A percentile compares a stretch with the other conserved stretches of the same genome.
Evolutionary conservation across 306 rosid genomes (phyloP).

Genomic region (Styphnolobium japonicum): DNA sequence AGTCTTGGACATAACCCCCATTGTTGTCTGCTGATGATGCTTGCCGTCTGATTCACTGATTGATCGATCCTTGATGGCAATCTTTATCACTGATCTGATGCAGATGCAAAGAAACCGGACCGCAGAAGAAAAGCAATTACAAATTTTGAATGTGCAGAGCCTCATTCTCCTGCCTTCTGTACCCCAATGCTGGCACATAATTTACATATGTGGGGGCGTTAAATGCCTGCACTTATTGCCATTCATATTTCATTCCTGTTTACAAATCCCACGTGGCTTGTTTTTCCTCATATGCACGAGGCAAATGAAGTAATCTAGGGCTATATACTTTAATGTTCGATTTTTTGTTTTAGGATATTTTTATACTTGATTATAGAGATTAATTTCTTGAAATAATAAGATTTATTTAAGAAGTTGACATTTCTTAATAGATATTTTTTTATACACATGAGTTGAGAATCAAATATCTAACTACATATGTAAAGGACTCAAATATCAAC

Average conservation of each 20-base stretch:
- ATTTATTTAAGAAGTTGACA: no score
- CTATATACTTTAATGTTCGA: neutral
- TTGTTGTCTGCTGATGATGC: neutral
- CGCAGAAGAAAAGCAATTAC: neutral
- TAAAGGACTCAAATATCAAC: no score
- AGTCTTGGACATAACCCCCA: neutral
- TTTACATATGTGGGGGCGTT: neutral
- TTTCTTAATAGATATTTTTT: no score
- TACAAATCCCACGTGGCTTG: neutral
- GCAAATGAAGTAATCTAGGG: neutral
- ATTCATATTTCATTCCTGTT: neutral
- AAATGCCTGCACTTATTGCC: neutral
- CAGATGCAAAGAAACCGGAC: neutral
- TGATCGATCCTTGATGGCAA: neutral
- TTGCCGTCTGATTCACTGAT: conserved; percentile 9
- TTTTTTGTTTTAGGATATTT: no score
- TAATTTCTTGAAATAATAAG: no score
- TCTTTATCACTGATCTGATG: neutral
- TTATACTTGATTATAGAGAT: no score
- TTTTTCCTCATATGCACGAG: neutral
- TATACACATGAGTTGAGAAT: no score
- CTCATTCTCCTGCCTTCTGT: neutral
- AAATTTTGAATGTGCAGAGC: neutral
- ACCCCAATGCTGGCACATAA: neutral
- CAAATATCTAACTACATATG: no score